Percentiles rank a stretch among this genome's conserved stretches.
Evolutionary conservation across 83 land plant species (phyloP).

Genomic region (Picea abies): DNA sequence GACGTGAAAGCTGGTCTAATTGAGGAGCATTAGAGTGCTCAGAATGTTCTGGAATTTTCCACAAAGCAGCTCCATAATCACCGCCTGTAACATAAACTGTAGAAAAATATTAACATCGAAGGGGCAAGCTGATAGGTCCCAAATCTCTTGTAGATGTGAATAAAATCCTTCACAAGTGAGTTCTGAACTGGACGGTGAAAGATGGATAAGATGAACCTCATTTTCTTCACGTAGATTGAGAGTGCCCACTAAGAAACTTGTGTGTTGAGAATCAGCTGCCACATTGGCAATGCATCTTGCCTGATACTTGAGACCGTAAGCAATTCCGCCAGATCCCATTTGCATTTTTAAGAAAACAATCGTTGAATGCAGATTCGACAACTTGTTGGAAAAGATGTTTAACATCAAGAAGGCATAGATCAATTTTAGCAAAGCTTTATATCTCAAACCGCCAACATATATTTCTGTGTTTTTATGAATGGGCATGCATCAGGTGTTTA

Average conservation of each 20-base stretch:
- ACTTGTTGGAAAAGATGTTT: too few species aligned
- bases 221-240: slow-evolving; percentile 78
- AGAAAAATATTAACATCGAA: slow-evolving; percentile 77
- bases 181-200: slow-evolving; percentile 64
- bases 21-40: slow-evolving; percentile 70
- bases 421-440: too few species aligned
- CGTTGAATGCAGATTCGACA: too few species aligned
- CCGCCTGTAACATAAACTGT: slow-evolving; percentile 88
- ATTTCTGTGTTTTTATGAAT: too few species aligned
- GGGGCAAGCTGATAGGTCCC: slow-evolving; percentile 92
- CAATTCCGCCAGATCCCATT: slow-evolving; percentile 50
- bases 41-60: slow-evolving; percentile 86
- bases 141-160: slow-evolving; percentile 88
- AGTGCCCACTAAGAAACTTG: slow-evolving; percentile 72
- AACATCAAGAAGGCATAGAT: too few species aligned
- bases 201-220: slow-evolving; percentile 79
- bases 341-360: slow-evolving; percentile 27
- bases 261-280: slow-evolving; percentile 54
- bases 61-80: not conserved
- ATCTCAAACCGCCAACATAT: too few species aligned
- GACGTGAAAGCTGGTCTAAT: slow-evolving; percentile 60
- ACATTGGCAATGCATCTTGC: slow-evolving; percentile 79
- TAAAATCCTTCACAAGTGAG: slow-evolving; percentile 91
- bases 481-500: too few species aligned
- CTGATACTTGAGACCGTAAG: slow-evolving; percentile 65